Evolutionary conservation across 768 basidiomycete species (phyloP).

Genomic region (Russula griseocarnosa): DNA sequence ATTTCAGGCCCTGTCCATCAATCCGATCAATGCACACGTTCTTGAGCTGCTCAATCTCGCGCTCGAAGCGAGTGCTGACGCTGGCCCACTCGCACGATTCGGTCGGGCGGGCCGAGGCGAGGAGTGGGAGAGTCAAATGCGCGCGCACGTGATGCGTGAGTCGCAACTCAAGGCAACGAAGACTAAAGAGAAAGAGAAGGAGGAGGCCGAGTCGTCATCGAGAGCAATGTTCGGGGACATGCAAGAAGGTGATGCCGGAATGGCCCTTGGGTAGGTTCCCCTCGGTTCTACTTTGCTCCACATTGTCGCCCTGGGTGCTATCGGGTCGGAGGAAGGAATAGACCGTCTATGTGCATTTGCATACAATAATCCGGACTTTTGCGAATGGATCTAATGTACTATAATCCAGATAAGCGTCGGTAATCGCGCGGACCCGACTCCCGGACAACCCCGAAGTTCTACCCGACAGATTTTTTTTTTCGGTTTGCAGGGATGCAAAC

Average conservation of each 20-base stretch:
- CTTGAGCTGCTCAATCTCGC: conserved; percentile 80
- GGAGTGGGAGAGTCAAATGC: conserved; percentile 27
- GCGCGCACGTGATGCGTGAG: conserved; percentile 21
- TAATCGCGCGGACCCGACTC: not conserved
- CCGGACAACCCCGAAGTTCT: not conserved
- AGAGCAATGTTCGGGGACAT: conserved; percentile 15
- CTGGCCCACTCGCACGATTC: conserved; percentile 13
- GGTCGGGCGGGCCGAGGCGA: conserved; percentile 9
- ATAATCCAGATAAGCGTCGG: not conserved
- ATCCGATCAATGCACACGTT: conserved; percentile 77
- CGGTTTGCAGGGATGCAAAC: too few species aligned
- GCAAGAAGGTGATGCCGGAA: conserved; percentile 18
- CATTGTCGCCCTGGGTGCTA: not conserved
- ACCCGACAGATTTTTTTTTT: too few species aligned
- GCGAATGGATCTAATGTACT: too few species aligned
- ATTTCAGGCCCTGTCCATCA: conserved; percentile 62
- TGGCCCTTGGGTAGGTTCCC: conserved; percentile 9
- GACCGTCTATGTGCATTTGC: too few species aligned
- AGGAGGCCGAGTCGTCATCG: not conserved
- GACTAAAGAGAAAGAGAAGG: conserved; percentile 13
- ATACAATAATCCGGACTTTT: too few species aligned
- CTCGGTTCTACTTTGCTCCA: not conserved
- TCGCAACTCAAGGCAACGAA: conserved; percentile 9
- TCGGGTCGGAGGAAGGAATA: not conserved
- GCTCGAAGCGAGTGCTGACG: conserved; percentile 44